Evolutionary conservation across 495 filamentous ascomycete species (phyloP).

Genomic region (Xylaria castorea): DNA sequence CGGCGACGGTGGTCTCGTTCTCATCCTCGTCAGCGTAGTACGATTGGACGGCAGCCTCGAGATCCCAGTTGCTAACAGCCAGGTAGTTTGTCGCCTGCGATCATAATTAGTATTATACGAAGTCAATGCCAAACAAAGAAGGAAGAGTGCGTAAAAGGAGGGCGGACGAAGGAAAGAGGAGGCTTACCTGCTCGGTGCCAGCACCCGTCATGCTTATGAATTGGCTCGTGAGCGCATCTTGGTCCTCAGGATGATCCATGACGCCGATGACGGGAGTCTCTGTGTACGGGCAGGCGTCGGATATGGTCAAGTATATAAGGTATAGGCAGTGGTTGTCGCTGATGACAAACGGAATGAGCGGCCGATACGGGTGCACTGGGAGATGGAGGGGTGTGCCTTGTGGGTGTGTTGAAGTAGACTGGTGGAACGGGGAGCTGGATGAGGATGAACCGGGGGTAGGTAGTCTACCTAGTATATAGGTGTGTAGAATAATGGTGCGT

Average conservation of each 20-base stretch:
- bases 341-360: not conserved
- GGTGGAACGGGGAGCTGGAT: not conserved
- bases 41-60: slow-evolving; percentile 69
- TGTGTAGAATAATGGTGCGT: no score
- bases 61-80: slow-evolving; percentile 69
- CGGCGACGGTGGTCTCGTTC: slow-evolving; percentile 52
- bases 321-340: not conserved
- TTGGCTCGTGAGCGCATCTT: slow-evolving; percentile 72
- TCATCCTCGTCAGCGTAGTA: slow-evolving; percentile 78
- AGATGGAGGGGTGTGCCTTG: not conserved
- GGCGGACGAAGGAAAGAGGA: not conserved
- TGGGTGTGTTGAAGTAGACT: not conserved
- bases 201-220: slow-evolving; percentile 77
- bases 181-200: slow-evolving; percentile 66
- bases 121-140: not conserved
- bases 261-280: slow-evolving; percentile 35
- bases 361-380: not conserved
- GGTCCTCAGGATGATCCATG: slow-evolving; percentile 57
- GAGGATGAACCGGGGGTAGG: not conserved
- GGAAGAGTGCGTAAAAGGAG: not conserved
- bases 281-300: not conserved
- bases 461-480: no score
- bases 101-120: slow-evolving; percentile 6
- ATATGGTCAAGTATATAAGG: not conserved
- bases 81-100: slow-evolving; percentile 75